Conservation (phyloP, 2,329 filamentous ascomycete species). For the Sclerotinia nivalis region DNA sequence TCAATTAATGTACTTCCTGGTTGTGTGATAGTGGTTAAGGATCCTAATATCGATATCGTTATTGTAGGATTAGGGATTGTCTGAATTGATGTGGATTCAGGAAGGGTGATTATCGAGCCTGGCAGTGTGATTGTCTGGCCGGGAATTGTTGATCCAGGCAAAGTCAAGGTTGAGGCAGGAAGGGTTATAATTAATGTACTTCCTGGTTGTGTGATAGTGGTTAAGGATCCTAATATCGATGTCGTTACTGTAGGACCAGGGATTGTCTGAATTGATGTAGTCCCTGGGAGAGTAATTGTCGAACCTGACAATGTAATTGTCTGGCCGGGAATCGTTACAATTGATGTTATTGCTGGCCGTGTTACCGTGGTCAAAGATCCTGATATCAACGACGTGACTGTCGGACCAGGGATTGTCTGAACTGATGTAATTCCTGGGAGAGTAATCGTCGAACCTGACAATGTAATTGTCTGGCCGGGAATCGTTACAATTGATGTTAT, state of each 20-base stretch:
- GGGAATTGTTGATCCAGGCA: slow-evolving; percentile 10
- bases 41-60: slow-evolving; percentile 24
- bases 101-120: background rate
- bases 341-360: slow-evolving; percentile 22
- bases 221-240: slow-evolving; percentile 24
- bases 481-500: slow-evolving; percentile 20
- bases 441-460: background rate
- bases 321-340: background rate
- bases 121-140: background rate
- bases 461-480: background rate
- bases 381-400: slow-evolving; percentile 24
- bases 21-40: slow-evolving; percentile 23
- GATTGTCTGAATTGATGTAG: slow-evolving; percentile 6
- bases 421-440: background rate
- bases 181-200: slow-evolving; percentile 20
- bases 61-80: slow-evolving; percentile 26
- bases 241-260: slow-evolving; percentile 24
- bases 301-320: background rate
- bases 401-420: slow-evolving; percentile 21
- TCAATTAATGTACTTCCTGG: slow-evolving; percentile 24
- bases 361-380: slow-evolving; percentile 25
- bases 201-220: slow-evolving; percentile 24
- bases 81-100: background rate
- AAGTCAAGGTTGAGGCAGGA: background rate
- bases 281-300: background rate